Evolutionary conservation across 2,329 filamentous ascomycete species (phyloP), one percentile per base, ranked within the genome.

Genomic region (Fusarium sp.): DNA sequence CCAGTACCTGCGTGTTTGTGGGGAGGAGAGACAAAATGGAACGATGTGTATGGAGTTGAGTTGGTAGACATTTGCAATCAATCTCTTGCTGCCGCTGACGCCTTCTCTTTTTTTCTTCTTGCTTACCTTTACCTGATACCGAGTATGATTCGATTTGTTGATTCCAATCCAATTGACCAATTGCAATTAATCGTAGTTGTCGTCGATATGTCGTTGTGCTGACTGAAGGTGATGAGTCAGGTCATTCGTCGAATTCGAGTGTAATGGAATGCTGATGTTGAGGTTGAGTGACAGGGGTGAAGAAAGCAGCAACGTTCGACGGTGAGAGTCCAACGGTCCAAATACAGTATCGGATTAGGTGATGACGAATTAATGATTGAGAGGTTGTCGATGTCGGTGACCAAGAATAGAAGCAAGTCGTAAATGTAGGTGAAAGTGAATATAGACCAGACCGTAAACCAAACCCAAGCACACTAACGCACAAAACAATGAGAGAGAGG

Each of bases 1-100:
- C 48, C 47, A 63, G 58, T 57, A 60, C 67, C 65, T 70, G 67
- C 63, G 53, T 64, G 43, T 37, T 26, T 68, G 63, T 65, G 58
- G 68, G 47, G 59, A 44, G 42, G 52, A 52, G 43, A 43, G 43
- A 46, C 16, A 57, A 43, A 42, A 62, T 65, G 56, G 56, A 63
- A 68, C 31, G 56, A 56, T 50, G 58, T 61, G 60, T 49, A 37
- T 33, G 28, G 31, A 49, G 20, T 49, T 48, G 31, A 49, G 20
- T 49, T 48, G 38, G 49, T 43, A 35, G 57, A 46, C 46, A 52
- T 41, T 35, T 63, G 58, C 37, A 69, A 57, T 43, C 57, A 66
- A 66, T 66, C 24, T n/a, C n/a, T n/a, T n/a, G n/a, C n/a, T 55
- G 66, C 35, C 54, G 26, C 41, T 44, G 37, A 65, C 21, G 37